phyloP scores from a whole-genome alignment of 2,329 filamentous ascomycete species.

The Aspergillus sp. region DNA sequence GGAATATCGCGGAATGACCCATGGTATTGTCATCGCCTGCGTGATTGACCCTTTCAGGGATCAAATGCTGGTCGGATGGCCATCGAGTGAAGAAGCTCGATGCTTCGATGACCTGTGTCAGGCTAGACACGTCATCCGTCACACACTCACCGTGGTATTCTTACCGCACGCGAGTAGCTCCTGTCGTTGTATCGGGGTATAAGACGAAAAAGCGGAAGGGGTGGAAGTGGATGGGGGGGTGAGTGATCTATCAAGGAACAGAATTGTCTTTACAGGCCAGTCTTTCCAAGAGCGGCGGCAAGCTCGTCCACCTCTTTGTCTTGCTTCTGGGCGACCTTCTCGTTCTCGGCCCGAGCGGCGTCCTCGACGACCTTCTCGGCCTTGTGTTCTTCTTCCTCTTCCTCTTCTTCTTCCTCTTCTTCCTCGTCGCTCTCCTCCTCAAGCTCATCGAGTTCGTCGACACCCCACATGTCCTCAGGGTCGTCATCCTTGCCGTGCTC shows the following conservation, averaged over 20 bases:
- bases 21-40: not conserved
- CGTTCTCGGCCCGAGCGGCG: slow-evolving; percentile 52
- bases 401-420: slow-evolving; percentile 67
- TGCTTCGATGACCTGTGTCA: not conserved
- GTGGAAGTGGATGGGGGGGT: not conserved
- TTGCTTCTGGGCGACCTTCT: slow-evolving; percentile 69
- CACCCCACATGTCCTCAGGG: slow-evolving; percentile 77
- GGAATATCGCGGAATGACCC: not conserved
- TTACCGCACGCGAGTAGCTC: not conserved
- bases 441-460: slow-evolving; percentile 84
- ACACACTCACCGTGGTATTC: not conserved
- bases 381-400: slow-evolving; percentile 48
- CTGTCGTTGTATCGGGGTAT: not conserved
- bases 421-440: slow-evolving; percentile 72
- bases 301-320: slow-evolving; percentile 80
- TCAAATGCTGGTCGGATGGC: not conserved
- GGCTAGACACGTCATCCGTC: slow-evolving; percentile 5
- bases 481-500: slow-evolving; percentile 60
- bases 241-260: not conserved
- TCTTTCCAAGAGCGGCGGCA: slow-evolving; percentile 73
- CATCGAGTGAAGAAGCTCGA: not conserved
- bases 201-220: not conserved
- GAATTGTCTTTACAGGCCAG: slow-evolving; percentile 37
- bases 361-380: slow-evolving; percentile 70
- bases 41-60: not conserved